Evolutionary conservation across 2,329 filamentous ascomycete genomes (phyloP).

Genomic region (Venturia asperata): DNA sequence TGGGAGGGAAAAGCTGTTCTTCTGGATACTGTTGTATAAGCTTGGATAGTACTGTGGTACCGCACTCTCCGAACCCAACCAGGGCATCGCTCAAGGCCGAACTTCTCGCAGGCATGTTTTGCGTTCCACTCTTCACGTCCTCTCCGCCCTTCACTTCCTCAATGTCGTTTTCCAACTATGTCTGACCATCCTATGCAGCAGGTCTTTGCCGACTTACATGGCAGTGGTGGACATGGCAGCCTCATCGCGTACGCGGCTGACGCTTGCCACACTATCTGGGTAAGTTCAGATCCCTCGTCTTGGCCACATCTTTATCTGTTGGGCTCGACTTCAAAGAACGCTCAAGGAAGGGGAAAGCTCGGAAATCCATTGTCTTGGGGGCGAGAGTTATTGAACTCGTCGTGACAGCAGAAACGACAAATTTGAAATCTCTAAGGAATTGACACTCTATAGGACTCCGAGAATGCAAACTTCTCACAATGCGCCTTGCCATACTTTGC

Average conservation of each 20-base stretch:
- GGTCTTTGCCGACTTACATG: background rate
- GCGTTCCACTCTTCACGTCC: background rate
- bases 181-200: slow-evolving; percentile 1
- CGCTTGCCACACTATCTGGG: slow-evolving; percentile 14
- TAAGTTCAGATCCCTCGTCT: background rate
- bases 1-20: background rate
- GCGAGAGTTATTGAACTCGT: too few relatives aligned
- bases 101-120: too few relatives aligned
- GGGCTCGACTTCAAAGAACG: too few relatives aligned
- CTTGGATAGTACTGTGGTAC: too few relatives aligned
- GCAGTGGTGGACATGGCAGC: background rate
- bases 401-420: background rate
- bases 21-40: too few relatives aligned
- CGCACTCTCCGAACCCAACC: too few relatives aligned
- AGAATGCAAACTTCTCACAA: slow-evolving; percentile 30
- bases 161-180: slow-evolving; percentile 1
- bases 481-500: slow-evolving; percentile 33
- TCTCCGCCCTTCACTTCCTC: background rate
- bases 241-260: background rate
- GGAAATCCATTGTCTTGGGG: too few relatives aligned
- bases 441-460: slow-evolving; percentile 28
- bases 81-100: background rate
- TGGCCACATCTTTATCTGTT: too few relatives aligned
- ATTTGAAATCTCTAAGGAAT: background rate
- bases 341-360: too few relatives aligned